A percentile compares a stretch with the other conserved stretches of the same genome.
These are phyloP conservation scores for Phialophora tarda DNA, from an alignment of 2,329 filamentous ascomycete species.

Conservation along the genomic window DNA sequence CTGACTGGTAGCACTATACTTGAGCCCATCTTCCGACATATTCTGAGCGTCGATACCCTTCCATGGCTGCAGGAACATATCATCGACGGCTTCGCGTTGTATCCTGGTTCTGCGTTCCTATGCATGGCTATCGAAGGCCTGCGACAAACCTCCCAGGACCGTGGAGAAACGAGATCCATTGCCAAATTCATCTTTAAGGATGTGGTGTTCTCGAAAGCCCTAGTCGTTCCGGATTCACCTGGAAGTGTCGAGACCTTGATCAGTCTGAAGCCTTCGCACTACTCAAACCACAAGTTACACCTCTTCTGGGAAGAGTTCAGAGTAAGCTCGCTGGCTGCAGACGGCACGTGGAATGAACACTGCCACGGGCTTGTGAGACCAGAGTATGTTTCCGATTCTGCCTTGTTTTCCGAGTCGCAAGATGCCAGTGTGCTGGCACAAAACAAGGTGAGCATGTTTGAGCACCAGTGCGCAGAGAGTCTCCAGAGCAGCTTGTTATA, in stretches of 20 bases:
- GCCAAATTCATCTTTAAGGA: neutral
- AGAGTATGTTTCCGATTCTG: neutral
- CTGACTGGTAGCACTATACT: too few relatives aligned
- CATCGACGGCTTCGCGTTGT: constrained; percentile 44
- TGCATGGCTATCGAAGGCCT: constrained; percentile 41
- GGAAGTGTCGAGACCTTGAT: neutral
- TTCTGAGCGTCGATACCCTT: constrained; percentile 49
- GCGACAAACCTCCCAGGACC: neutral
- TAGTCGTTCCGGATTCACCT: neutral
- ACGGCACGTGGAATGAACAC: neutral
- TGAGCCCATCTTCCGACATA: constrained; percentile 53
- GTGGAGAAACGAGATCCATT: neutral
- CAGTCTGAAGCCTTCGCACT: neutral
- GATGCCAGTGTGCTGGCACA: neutral
- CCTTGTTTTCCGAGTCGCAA: neutral
- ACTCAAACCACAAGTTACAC: neutral
- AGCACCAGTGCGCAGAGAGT: neutral
- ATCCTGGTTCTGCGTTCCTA: constrained; percentile 43
- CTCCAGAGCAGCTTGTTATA: neutral
- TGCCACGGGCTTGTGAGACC: neutral
- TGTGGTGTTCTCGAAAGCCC: neutral
- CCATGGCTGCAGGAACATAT: constrained; percentile 58
- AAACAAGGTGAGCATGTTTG: neutral
- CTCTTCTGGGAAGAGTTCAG: constrained; percentile 3
- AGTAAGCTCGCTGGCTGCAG: neutral